Evolutionary conservation across 2,329 filamentous ascomycete species (phyloP).

Genomic region (Emericellopsis atlantica): DNA sequence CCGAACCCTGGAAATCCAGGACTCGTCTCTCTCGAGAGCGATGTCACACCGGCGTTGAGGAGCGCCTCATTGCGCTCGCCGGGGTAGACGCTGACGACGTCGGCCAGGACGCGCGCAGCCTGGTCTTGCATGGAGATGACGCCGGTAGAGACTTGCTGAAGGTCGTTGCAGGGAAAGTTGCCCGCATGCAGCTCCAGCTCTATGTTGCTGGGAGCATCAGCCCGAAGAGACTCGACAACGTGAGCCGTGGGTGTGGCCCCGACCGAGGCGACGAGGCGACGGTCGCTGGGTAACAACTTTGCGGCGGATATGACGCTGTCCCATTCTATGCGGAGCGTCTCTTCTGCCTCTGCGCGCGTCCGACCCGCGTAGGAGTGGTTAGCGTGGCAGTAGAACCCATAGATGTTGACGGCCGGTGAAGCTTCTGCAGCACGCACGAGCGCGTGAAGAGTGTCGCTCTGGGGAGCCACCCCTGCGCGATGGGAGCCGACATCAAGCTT

Average conservation of each 20-base stretch:
- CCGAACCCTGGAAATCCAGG: constrained; percentile 14
- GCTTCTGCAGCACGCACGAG: constrained; percentile 14
- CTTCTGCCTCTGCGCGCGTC: constrained; percentile 16
- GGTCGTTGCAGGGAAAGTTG: constrained; percentile 23
- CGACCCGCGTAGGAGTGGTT: constrained; percentile 21
- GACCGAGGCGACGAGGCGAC: constrained; percentile 16
- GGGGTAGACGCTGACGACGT: constrained; percentile 24
- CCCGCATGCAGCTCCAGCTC: constrained; percentile 23
- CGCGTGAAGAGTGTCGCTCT: constrained; percentile 10
- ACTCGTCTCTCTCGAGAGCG: constrained; percentile 20
- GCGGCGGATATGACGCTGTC: constrained; percentile 16
- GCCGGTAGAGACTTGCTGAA: constrained; percentile 23
- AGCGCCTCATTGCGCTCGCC: constrained; percentile 21
- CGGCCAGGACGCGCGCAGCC: constrained; percentile 16
- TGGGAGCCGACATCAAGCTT: constrained; percentile 23
- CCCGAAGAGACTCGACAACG: constrained; percentile 16
- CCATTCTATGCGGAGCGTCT: constrained; percentile 15
- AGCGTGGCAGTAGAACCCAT: constrained; percentile 24
- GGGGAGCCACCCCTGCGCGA: constrained; percentile 16
- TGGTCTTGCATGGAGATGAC: constrained; percentile 14
- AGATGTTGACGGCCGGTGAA: constrained; percentile 15
- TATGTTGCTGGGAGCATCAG: constrained; percentile 14
- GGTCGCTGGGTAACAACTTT: constrained; percentile 12
- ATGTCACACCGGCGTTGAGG: constrained; percentile 21
- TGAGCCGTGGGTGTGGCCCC: constrained; percentile 23